These are phyloP conservation scores for Pogostemon cablin DNA, from an alignment of 257 asterid species.

Conservation along the genomic window DNA sequence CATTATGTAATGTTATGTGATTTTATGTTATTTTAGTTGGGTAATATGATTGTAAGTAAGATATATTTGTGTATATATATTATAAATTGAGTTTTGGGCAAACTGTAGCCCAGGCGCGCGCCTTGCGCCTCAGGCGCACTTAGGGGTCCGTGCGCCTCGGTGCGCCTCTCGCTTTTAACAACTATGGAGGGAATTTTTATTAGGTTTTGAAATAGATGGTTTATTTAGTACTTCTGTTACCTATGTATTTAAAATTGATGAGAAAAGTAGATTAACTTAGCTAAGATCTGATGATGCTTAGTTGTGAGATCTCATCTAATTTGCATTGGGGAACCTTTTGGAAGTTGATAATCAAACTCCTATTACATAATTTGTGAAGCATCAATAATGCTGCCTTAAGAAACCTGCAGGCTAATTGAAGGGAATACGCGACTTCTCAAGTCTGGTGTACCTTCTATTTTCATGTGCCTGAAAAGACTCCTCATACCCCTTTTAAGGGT, in stretches of 20 bases:
- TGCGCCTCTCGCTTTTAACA: too few relatives aligned
- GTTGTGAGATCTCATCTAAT: constrained; percentile 1
- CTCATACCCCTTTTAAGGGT: background rate
- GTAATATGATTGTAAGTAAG: too few relatives aligned
- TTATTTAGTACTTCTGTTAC: background rate
- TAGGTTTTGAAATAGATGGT: background rate
- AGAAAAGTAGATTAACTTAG: background rate
- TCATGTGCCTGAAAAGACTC: constrained; percentile 4
- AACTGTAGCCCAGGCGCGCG: too few relatives aligned
- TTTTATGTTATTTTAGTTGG: too few relatives aligned
- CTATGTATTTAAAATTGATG: constrained; percentile 7
- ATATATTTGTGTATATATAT: too few relatives aligned
- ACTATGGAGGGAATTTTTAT: background rate
- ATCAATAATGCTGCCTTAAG: constrained; percentile 10
- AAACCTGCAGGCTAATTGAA: background rate
- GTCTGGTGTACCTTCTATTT: background rate
- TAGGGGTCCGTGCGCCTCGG: too few relatives aligned
- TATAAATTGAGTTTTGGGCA: too few relatives aligned
- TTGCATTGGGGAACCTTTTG: constrained; percentile 5
- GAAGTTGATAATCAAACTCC: background rate
- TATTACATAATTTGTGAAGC: background rate
- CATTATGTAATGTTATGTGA: too few relatives aligned
- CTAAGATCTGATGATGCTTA: background rate
- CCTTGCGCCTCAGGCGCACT: too few relatives aligned
- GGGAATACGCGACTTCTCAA: background rate